Conservation (phyloP, 2,329 filamentous ascomycete species). For the Apiospora saccharicola region DNA sequence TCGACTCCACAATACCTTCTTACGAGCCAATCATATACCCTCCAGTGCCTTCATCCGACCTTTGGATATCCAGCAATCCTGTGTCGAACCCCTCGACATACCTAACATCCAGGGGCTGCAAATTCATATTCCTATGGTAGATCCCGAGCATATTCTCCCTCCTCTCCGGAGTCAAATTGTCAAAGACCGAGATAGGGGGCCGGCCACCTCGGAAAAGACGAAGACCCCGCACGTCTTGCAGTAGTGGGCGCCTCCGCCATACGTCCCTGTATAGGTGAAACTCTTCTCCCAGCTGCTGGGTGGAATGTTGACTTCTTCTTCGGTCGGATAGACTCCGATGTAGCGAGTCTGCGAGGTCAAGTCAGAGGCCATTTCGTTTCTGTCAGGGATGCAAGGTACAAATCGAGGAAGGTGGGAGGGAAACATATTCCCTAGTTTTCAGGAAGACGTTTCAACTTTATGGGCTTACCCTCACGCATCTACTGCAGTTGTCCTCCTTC, state of each 20-base stretch:
- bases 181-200: slow-evolving; percentile 41
- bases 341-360: slow-evolving; percentile 35
- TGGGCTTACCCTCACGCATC: slow-evolving; percentile 38
- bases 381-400: too few species aligned
- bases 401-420: too few species aligned
- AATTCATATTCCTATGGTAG: slow-evolving; percentile 36
- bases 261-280: slow-evolving; percentile 37
- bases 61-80: slow-evolving; percentile 27
- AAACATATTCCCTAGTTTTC: too few species aligned
- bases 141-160: slow-evolving; percentile 32
- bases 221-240: slow-evolving; percentile 42
- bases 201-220: slow-evolving; percentile 40
- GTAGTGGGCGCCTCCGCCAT: slow-evolving; percentile 32
- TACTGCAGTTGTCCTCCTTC: slow-evolving; percentile 49
- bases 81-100: slow-evolving; percentile 34
- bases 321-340: slow-evolving; percentile 40
- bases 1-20: not conserved
- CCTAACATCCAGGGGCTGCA: slow-evolving; percentile 39
- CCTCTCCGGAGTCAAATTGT: slow-evolving; percentile 37
- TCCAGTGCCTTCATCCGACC: slow-evolving; percentile 36
- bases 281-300: slow-evolving; percentile 34
- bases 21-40: slow-evolving; percentile 34
- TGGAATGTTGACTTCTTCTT: slow-evolving; percentile 38
- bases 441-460: not conserved
- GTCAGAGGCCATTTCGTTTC: too few species aligned